phyloP scores from a whole-genome alignment of 768 basidiomycete species.

The Tricholoma bakamatsutake region DNA sequence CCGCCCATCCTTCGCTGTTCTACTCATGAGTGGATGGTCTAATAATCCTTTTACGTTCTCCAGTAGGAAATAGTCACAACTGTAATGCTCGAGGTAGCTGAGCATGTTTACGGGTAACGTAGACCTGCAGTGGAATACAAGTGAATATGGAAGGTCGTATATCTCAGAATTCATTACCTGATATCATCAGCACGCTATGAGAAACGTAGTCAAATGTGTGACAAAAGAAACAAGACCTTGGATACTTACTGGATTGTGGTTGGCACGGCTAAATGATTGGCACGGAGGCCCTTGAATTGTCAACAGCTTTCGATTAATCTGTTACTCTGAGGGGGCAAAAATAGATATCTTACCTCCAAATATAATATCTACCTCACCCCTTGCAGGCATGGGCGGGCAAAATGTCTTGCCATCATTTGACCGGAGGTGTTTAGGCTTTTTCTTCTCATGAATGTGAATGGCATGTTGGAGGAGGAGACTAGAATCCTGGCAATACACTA shows the following conservation, averaged over 20 bases:
- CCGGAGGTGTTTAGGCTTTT: conserved; percentile 31
- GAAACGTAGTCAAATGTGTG: not conserved
- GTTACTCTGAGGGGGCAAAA: not conserved
- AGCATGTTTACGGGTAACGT: conserved; percentile 67
- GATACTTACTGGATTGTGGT: conserved; percentile 47
- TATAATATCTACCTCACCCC: conserved; percentile 62
- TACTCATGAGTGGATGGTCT: conserved; percentile 40
- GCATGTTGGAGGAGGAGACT: conserved; percentile 56
- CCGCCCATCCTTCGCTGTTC: conserved; percentile 19
- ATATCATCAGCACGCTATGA: conserved; percentile 53
- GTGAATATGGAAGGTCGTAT: not conserved
- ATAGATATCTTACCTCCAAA: conserved; percentile 50
- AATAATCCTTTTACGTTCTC: conserved; percentile 71
- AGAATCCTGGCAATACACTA: conserved; percentile 61
- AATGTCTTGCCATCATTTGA: conserved; percentile 33
- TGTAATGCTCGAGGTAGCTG: conserved; percentile 59
- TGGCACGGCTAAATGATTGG: conserved; percentile 64
- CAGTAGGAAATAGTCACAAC: conserved; percentile 57
- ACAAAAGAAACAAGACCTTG: not conserved
- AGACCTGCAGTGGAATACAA: conserved; percentile 32
- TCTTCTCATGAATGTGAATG: conserved; percentile 39
- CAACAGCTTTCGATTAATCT: not conserved
- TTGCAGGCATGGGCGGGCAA: conserved; percentile 46
- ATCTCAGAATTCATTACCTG: conserved; percentile 30
- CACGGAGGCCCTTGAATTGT: conserved; percentile 62